phyloP scores from a whole-genome alignment of 2,329 filamentous ascomycete genomes.

The Thyridium curvatum region DNA sequence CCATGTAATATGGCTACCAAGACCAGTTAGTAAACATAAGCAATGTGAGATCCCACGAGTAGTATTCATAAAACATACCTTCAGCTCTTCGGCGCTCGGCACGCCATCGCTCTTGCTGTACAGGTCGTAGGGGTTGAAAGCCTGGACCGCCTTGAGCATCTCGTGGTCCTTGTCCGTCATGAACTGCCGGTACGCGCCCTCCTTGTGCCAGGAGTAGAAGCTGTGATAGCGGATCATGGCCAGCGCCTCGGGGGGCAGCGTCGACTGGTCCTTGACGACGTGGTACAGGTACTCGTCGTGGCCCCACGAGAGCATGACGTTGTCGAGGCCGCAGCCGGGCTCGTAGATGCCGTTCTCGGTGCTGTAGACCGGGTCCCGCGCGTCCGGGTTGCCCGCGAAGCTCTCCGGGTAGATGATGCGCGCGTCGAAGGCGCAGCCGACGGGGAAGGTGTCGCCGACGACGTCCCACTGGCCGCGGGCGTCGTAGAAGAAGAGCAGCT shows the following conservation, averaged over 20 bases:
- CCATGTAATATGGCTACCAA: conserved; percentile 62
- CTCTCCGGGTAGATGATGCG: conserved; percentile 76
- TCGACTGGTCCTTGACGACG: conserved; percentile 76
- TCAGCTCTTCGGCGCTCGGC: conserved; percentile 69
- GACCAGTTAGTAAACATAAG: conserved; percentile 6
- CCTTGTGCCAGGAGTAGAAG: conserved; percentile 87
- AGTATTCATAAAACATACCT: conserved; percentile 37
- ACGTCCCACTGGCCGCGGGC: conserved; percentile 92
- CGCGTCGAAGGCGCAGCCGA: conserved; percentile 68
- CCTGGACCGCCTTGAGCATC: conserved; percentile 75
- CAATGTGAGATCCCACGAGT: not conserved
- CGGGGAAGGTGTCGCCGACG: conserved; percentile 79
- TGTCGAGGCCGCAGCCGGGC: conserved; percentile 74
- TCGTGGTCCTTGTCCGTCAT: conserved; percentile 77
- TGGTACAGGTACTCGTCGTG: conserved; percentile 87
- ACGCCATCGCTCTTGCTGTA: conserved; percentile 88
- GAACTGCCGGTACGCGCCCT: conserved; percentile 72
- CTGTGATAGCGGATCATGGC: conserved; percentile 93
- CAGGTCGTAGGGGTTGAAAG: conserved; percentile 87
- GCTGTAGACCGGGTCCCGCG: conserved; percentile 62
- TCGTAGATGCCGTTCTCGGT: conserved; percentile 76
- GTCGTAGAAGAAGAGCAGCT: conserved; percentile 73
- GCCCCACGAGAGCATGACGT: conserved; percentile 86
- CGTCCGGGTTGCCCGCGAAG: conserved; percentile 73
- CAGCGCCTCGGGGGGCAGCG: conserved; percentile 71